Evolutionary conservation across 2,329 filamentous ascomycete species (phyloP), one percentile per base, ranked within the genome.

Genomic region (Fusarium sp.): DNA sequence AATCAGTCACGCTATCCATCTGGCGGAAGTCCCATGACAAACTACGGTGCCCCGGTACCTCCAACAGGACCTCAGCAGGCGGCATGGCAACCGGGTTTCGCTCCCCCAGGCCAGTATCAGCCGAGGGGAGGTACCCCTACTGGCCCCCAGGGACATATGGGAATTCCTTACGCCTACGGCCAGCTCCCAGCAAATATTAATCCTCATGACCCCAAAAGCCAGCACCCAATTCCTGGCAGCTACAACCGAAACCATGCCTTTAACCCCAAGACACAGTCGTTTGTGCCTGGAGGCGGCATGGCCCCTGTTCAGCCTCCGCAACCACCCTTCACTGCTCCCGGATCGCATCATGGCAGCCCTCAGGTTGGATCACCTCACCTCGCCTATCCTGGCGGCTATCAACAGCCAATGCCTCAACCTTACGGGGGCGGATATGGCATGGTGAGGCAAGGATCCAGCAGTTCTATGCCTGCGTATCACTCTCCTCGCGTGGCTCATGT

Each of bases 221-320:
- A 93, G 72, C 92, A 97, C 73, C 91, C 92, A 6, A 88, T 96
- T 53, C 91, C 92, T 12, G 92, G 92, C 32, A 95, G 90, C 76
- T 96, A 86, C 67, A 92, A 91, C 72, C 85, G 93, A 55, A 78
- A 77, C 47, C 91, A 92, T 69, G 87, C 90, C 11, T 97, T 98
- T 79, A 97, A 97, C 73, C 94, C 93, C 1, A 93, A 96, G 78
- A 97, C 91, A 13, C 91, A 96, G 72, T 91, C 93, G 0, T 97
- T 98, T 75, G 86, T 97, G 24, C 94, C 94, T 42, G 75, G 77
- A 15, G 73, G 85, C 62, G 78, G 80, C 25, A 81, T 84, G 74
- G 76, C 79, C 28, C 78, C 81, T 4, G 79, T 81, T 64, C 82
- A 80, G 36, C 77, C 78, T 29, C 78, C 81, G 6, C 77, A 81